phyloP scores from a whole-genome alignment of 768 basidiomycete genomes.

The Macrolepiota albuminosa region DNA sequence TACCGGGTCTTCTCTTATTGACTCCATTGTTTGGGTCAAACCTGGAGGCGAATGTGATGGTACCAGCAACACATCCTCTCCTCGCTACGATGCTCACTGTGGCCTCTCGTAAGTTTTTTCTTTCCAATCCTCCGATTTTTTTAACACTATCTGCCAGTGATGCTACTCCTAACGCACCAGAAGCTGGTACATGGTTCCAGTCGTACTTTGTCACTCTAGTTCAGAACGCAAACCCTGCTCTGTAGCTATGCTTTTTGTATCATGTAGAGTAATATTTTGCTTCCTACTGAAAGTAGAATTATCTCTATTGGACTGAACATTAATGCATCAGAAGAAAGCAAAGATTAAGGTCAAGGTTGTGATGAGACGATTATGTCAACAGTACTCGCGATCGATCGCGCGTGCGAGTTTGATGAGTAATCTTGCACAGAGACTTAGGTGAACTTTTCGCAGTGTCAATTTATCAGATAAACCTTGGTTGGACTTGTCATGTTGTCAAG shows the following conservation, averaged over 20 bases:
- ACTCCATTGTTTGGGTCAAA: constrained; percentile 64
- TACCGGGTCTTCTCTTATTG: constrained; percentile 51
- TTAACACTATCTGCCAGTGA: constrained; percentile 30
- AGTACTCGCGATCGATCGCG: background rate
- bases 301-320: background rate
- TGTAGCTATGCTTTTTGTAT: constrained; percentile 25
- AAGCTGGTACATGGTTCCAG: constrained; percentile 69
- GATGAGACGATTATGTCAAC: no score
- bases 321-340: background rate
- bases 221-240: constrained; percentile 45
- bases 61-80: constrained; percentile 49
- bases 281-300: background rate
- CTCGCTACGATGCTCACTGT: constrained; percentile 51
- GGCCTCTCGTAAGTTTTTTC: constrained; percentile 34
- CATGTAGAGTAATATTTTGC: background rate
- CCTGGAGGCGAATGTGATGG: constrained; percentile 67
- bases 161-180: constrained; percentile 50
- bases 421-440: background rate
- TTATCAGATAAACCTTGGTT: constrained; percentile 17
- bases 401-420: background rate
- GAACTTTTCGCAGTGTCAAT: background rate
- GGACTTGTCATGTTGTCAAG: constrained; percentile 51
- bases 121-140: background rate
- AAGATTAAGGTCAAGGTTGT: no score
- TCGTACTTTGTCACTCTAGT: constrained; percentile 59